Percentiles rank a stretch among this genome's conserved stretches.
These are phyloP conservation scores for Pulveroboletus sp. DNA, from an alignment of 768 basidiomycete genomes.

Conservation along the genomic window DNA sequence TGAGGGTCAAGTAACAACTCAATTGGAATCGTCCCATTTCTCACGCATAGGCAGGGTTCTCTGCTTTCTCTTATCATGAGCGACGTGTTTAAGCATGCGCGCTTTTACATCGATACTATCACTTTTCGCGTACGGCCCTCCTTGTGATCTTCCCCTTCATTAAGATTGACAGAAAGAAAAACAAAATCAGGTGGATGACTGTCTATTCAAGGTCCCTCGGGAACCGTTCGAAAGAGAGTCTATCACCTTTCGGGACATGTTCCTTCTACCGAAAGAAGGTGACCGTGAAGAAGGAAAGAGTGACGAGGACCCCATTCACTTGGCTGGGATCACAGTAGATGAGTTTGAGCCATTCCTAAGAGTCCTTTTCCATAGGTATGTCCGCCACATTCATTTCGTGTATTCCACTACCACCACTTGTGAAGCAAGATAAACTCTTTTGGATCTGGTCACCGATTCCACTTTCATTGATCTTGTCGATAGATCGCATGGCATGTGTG, in stretches of 20 bases:
- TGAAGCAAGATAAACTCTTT: not conserved
- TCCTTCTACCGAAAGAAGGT: conserved; percentile 11
- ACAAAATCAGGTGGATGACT: conserved; percentile 16
- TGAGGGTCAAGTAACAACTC: too few relatives aligned
- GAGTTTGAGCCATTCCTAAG: conserved; percentile 17
- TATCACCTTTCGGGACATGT: conserved; percentile 17
- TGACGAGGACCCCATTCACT: conserved; percentile 14
- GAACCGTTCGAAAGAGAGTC: conserved; percentile 15
- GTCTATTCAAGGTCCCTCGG: conserved; percentile 19
- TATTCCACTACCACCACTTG: not conserved
- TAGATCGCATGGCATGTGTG: not conserved
- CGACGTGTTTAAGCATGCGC: not conserved
- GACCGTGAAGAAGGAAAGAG: conserved; percentile 6
- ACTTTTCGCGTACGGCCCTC: conserved; percentile 10
- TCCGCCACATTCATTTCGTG: not conserved
- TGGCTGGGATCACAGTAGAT: conserved; percentile 9
- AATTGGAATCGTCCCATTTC: too few relatives aligned
- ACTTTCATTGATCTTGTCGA: not conserved
- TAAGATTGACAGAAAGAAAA: not conserved
- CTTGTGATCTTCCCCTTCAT: not conserved
- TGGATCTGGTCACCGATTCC: too few relatives aligned
- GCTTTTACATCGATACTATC: conserved; percentile 11
- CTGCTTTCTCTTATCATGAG: too few relatives aligned
- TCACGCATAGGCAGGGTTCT: too few relatives aligned
- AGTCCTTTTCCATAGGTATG: conserved; percentile 13